Evolutionary conservation across 371 early-diverging fungal species (phyloP), one percentile per base, ranked within the genome.

Genomic region (Mucor ambiguus): DNA sequence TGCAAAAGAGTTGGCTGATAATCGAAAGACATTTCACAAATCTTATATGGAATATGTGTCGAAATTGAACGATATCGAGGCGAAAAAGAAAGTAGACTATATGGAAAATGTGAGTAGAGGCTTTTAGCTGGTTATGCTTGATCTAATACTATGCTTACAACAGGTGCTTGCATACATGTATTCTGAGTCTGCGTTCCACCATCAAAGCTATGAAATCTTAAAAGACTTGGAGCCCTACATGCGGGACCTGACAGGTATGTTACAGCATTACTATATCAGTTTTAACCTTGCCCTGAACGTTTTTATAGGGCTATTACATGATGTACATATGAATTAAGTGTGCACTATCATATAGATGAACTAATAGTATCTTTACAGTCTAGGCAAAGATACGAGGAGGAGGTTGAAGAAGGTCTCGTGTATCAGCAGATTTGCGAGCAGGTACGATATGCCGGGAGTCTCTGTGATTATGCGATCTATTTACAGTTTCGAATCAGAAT

Each of bases 211-310:
- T 67, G 89, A 90, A 49, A 80, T 86, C 55, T 62, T 93, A 38
- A 87, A 87, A 58, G 93, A 93, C 61, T 68, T 93, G 26, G 92
- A 92, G 69, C 93, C 92, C 8, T 75, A 84, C 37, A 92, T 93
- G 90, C 85, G 89, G 29, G 83, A 87, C 69, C 71, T 93, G 29
- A 89, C 90, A 57, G 87, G 82, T 68, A 68, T 38, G 22, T 54
- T 52, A 35, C 52, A 58, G 63, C 68, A 30, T 26, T 26, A 7
- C 49, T 43, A 56, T 20, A 11, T 33, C 56, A 16, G 1, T 22
- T 24, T 22, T 28, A 6, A 56, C 22, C 18, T 48, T n/a, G 29
- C 29, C 37, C 61, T 22, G 20, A 41, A 33, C 16, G 14, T 22
- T 28, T n/a, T 18, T 6, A 14, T 63, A 79, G 80, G 81, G 5